These are phyloP conservation scores for Geotrichum macrosporum DNA, from an alignment of 1,139 yeast species.

Conservation along the genomic window DNA sequence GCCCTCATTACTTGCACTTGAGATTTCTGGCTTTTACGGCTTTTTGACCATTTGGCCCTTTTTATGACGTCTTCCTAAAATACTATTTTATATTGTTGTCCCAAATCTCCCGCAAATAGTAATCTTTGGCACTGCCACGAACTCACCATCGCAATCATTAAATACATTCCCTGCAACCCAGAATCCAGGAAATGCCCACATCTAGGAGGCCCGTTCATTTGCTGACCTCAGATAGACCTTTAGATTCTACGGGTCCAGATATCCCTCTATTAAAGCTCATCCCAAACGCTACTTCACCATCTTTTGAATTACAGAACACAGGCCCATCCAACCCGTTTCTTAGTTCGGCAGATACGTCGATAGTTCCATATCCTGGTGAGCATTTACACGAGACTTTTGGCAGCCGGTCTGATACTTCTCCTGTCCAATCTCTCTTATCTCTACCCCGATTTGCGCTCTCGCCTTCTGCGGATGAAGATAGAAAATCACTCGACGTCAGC, in stretches of 20 bases:
- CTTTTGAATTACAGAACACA: neutral
- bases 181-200: too few relatives aligned
- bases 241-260: neutral
- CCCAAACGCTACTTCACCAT: neutral
- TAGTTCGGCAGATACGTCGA: neutral
- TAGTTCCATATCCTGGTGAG: neutral
- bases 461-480: neutral
- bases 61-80: too few relatives aligned
- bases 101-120: too few relatives aligned
- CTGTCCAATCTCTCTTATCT: neutral
- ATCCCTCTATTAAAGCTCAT: constrained; percentile 2
- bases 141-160: too few relatives aligned
- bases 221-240: too few relatives aligned
- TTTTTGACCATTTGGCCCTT: too few relatives aligned
- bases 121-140: too few relatives aligned
- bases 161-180: too few relatives aligned
- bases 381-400: neutral
- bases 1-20: too few relatives aligned
- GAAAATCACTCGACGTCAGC: neutral
- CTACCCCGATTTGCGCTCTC: neutral
- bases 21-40: too few relatives aligned
- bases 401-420: neutral
- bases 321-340: constrained; percentile 5
- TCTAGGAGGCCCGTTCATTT: too few relatives aligned
- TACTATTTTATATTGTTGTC: too few relatives aligned